These are phyloP conservation scores for Aspergillus pseudotamarii DNA, from an alignment of 2,329 filamentous ascomycete species.

Conservation along the genomic window DNA sequence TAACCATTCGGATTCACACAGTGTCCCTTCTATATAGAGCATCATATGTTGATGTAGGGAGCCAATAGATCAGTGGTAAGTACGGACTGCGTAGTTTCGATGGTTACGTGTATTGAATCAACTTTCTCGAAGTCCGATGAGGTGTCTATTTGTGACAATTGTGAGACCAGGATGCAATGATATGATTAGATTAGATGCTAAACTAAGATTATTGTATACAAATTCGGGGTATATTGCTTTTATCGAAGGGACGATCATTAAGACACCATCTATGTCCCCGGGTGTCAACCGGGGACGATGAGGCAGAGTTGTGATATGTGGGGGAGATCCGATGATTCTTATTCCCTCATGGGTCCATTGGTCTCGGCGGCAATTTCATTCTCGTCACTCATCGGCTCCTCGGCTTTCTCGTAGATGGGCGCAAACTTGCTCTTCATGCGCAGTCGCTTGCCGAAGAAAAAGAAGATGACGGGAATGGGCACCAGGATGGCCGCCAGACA, in stretches of 20 bases:
- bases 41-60: too few species aligned
- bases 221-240: neutral
- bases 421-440: conserved; percentile 16
- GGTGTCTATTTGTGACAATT: neutral
- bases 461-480: conserved; percentile 39
- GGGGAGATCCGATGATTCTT: neutral
- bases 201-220: neutral
- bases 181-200: neutral
- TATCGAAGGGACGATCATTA: neutral
- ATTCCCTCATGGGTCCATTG: neutral
- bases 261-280: neutral
- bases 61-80: too few species aligned
- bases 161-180: neutral
- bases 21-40: too few species aligned
- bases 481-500: conserved; percentile 39
- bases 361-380: neutral
- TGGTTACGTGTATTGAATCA: neutral
- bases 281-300: neutral
- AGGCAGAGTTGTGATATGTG: too few species aligned
- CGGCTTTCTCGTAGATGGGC: conserved; percentile 12
- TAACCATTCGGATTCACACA: too few species aligned
- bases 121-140: neutral
- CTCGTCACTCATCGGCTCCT: neutral
- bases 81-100: neutral
- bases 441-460: conserved; percentile 31